Base-by-base conservation (phyloP, 2,329 filamentous ascomycete species). In the Nemania diffusa region DNA sequence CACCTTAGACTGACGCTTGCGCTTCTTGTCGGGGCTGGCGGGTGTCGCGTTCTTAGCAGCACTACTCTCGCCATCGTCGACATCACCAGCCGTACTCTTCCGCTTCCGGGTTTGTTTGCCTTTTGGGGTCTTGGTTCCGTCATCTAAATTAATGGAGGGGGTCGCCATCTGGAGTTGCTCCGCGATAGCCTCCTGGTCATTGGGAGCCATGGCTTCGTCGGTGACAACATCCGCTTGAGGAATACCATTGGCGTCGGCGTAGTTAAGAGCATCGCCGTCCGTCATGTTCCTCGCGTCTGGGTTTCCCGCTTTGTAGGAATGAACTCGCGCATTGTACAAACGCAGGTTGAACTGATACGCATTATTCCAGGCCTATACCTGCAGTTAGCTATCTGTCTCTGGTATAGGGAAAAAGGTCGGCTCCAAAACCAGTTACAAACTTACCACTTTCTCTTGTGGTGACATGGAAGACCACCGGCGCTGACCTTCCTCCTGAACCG, bases 401-500 rank as follows among this genome's bases (percentile, higher is more conserved):
- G 5, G 5, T 32, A 5, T 32, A 5, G 15, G 34, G 11, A 13
- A 3, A 13, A 13, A 40, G 5, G 34, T 3, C 3, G 3, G 34
- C 34, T 40, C 3, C 11, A 13, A 15, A 15, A 40, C 3, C 11
- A 13, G 34, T 7, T 13, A 40, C 15, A 40, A 83, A 69, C 82
- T 82, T 42, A 71, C 69, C 8, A 71, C 62, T 82, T 97, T 97
- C 82, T 97, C 91, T 9, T 83, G 81, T 1, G 90, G 85, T 6
- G 84, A 83, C 90, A 97, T 93, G 71, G 88, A 87, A 69, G 90
- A 87, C 95, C 95, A 97, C 75, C 94, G 88, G 74, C 90, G 89
- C 76, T 93, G 94, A 46, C 94, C 93, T 81, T 97, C 94, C 67
- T 92, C 89, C 77, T 94, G 91, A 56, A 98, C 92, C 65, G 94